Evolutionary conservation across 352 stramenopile species (phyloP), one percentile per base, ranked within the genome.

Genomic region (Thraustochytrium striatum): DNA sequence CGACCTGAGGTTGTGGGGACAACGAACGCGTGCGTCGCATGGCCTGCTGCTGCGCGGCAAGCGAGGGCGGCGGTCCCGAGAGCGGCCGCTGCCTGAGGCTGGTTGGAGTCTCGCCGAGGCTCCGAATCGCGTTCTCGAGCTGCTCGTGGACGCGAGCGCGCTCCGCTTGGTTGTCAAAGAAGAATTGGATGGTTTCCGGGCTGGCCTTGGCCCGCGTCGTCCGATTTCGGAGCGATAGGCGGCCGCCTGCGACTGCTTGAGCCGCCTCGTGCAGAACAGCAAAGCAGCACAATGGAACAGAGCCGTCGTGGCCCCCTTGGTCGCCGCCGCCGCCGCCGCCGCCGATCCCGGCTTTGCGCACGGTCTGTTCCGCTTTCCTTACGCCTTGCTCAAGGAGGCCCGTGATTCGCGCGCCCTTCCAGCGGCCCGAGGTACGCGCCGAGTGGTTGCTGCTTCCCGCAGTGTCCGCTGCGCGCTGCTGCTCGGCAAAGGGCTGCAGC

Each of bases 171-270:
- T 7, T 28, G 2, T 52, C 35, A 28, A 70, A 70, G n/a, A 70
- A 70, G 28, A 70, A 70, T 36, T 33, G 33, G 53, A 70, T 53
- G 0, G 59, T 70, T 25, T 70, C 59, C 33, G 30, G 35, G 36
- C 41, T 38, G 30, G 35, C 53, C n/a, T 70, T 70, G 55, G 28
- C 28, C 38, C 35, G 5, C 35, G 35, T 33, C 25, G 25, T 52
- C 5, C 59, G 59, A n/a, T n/a, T n/a, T 21, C 35, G 5, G 33
- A 70, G 38, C 38, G 59, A 32, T 3, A 70, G 28, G 13, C 59
- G 36, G 21, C 35, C 13, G 5, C 50, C 35, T 1, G 59, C 38
- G 35, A 70, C n/a, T 70, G 38, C 33, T 52, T 8, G 59, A 70
- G n/a, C n/a, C n/a, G n/a, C n/a, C 19, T 55, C 25, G 25, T 38